Base-by-base conservation (phyloP, 2,329 filamentous ascomycete species). In the Coniochaeta ligniaria region DNA sequence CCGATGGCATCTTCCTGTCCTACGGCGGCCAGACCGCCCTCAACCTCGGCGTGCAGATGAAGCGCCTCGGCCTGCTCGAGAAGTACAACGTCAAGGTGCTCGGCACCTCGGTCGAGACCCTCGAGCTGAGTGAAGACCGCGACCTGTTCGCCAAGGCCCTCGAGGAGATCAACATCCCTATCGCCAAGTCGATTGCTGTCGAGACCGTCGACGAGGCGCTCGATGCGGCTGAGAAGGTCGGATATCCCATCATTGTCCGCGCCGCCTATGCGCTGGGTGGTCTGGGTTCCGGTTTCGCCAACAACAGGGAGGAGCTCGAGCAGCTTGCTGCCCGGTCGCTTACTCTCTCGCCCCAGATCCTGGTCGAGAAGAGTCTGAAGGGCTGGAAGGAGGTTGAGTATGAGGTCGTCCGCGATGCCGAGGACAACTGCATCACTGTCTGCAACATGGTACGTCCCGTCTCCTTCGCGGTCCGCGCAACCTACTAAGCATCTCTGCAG, bases 371-470 rank as follows among this genome's bases (percentile, higher is more conserved):
- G 79, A 96, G 92, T 59, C 86, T 99, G 68, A 98, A 97, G 83
- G 95, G 95, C 75, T 99, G 95, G 95, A 99, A 99, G 79, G 95
- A 99, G 77, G 89, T 97, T 58, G 95, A 99, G 76, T 99, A 98
- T 72, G 95, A 98, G 77, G 95, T 98, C 61, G 95, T 98, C 64
- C 91, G 95, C 69, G 95, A 99, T 75, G 94, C 92, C 59, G 88
- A 91, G 75, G 96, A 98, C 83, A 99, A 99, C 84, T 98, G 95
- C 75, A 98, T 98, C 71, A 98, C 94, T 3, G 94, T 98, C 68
- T 98, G 94, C 83, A 98, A 96, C 80, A 96, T 96, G 91, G 45
- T 50, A 50, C 24, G 45, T 50, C 35, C 12, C 16, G 35, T 12
- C 12, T 38, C 4, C 12, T 38, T 38, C 11, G 6, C 3, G 35